These are phyloP conservation scores for Akebia trifoliata DNA, from an alignment of 164 flowering plant genomes.

Conservation along the genomic window DNA sequence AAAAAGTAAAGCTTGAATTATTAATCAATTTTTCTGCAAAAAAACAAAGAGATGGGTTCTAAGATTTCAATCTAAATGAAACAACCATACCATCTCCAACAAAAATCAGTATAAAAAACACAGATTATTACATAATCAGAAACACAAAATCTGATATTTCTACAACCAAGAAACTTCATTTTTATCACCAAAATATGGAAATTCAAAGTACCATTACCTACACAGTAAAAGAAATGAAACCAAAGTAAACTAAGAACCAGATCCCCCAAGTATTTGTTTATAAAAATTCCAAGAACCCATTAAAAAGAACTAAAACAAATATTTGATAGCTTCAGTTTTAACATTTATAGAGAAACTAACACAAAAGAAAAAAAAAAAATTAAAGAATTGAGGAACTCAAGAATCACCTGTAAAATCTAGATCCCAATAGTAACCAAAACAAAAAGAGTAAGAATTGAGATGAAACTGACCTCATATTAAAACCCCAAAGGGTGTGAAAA, in stretches of 20 bases:
- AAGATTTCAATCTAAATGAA: not conserved
- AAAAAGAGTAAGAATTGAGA: conserved; percentile 6
- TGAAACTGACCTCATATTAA: conserved; percentile 30
- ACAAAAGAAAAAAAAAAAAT: not conserved
- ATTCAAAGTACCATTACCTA: not conserved
- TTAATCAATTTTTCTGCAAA: conserved; percentile 23
- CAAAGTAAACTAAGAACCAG: not conserved
- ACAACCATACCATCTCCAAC: conserved; percentile 4
- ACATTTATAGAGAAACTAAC: not conserved
- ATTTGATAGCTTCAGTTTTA: conserved; percentile 3
- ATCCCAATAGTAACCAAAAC: not conserved
- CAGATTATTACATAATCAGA: not conserved
- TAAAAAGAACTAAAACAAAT: conserved; percentile 1
- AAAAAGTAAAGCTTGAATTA: conserved; percentile 15
- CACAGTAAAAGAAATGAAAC: not conserved
- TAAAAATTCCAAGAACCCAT: not conserved
- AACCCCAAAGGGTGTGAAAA: not conserved
- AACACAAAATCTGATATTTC: not conserved
- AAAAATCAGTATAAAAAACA: conserved; percentile 2
- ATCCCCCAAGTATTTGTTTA: not conserved
- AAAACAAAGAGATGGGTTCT: conserved; percentile 2
- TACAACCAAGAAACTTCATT: not conserved
- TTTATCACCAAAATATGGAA: not conserved
- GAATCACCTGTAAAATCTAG: not conserved
- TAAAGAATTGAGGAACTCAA: conserved; percentile 1